Percentiles rank a stretch among this genome's conserved stretches.
Conservation (phyloP, 306 rosid species). For the Casuarina equisetifolia region DNA sequence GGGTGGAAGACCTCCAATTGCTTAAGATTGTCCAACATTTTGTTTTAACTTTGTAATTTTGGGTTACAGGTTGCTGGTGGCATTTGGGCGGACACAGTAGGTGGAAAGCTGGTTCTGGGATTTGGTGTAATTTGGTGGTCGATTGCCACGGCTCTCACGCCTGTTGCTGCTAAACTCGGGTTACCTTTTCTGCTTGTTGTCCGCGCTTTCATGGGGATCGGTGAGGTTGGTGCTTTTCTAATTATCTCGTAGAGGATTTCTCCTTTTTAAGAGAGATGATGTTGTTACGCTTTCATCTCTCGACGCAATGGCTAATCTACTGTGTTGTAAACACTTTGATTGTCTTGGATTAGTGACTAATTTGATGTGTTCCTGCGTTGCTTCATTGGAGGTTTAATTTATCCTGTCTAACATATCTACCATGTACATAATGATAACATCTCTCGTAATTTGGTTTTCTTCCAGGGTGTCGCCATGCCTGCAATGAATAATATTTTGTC, state of each 20-base stretch:
- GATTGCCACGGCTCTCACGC: constrained; percentile 76
- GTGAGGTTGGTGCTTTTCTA: constrained; percentile 67
- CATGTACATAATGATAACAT: neutral
- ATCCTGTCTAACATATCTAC: neutral
- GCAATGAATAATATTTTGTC: constrained; percentile 98
- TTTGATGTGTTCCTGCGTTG: constrained; percentile 6
- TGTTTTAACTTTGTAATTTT: constrained; percentile 27
- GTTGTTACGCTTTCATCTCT: neutral
- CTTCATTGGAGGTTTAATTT: constrained; percentile 24
- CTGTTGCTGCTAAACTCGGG: constrained; percentile 92
- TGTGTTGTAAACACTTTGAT: neutral
- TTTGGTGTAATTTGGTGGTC: constrained; percentile 99
- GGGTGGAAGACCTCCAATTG: neutral
- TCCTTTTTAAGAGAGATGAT: neutral
- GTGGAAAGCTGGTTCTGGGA: constrained; percentile 89
- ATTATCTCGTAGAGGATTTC: neutral
- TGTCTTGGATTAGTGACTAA: neutral
- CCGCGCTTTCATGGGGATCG: constrained; percentile 97
- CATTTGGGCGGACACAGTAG: constrained; percentile 94
- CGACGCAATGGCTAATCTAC: neutral
- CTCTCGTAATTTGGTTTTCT: constrained; percentile 23
- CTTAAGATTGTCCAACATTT: neutral
- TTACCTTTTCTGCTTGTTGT: constrained; percentile 83
- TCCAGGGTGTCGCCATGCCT: constrained; percentile 99
- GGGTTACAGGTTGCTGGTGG: constrained; percentile 95